phyloP scores from a whole-genome alignment of 768 basidiomycete species.

The Termitomyces sp. region DNA sequence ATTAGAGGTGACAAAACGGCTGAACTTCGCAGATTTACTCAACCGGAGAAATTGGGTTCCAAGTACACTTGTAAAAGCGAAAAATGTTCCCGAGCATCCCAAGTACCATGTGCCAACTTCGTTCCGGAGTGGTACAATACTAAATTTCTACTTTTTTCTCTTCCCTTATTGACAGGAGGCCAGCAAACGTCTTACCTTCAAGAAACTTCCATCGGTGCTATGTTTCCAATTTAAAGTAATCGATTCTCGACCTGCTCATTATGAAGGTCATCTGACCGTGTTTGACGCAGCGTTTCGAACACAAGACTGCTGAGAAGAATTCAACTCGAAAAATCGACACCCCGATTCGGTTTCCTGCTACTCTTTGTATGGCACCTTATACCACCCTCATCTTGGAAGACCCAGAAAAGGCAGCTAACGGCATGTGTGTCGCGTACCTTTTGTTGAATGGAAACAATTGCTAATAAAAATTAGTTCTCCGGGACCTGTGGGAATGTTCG shows the following conservation, averaged over 20 bases:
- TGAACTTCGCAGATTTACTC: constrained; percentile 58
- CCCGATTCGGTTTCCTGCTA: constrained; percentile 74
- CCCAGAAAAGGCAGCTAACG: constrained; percentile 37
- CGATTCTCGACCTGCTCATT: not conserved
- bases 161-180: constrained; percentile 45
- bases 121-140: not conserved
- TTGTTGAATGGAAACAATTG: not conserved
- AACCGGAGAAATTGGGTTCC: constrained; percentile 74
- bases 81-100: constrained; percentile 70
- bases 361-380: constrained; percentile 85
- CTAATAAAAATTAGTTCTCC: constrained; percentile 29
- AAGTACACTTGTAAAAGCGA: constrained; percentile 68
- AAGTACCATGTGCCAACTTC: constrained; percentile 33
- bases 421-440: constrained; percentile 20
- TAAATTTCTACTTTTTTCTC: constrained; percentile 1
- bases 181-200: constrained; percentile 80
- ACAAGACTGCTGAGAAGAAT: constrained; percentile 67
- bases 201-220: constrained; percentile 81
- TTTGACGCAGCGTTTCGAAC: constrained; percentile 79
- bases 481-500: constrained; percentile 67
- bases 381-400: constrained; percentile 59
- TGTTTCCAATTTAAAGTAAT: constrained; percentile 92
- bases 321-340: constrained; percentile 82
- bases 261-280: not conserved
- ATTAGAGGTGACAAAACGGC: not conserved